A percentile compares a stretch with the other conserved stretches of the same genome.
These are phyloP conservation scores for Fusarium sp. DNA, from an alignment of 2,329 filamentous ascomycete species.

Conservation along the genomic window DNA sequence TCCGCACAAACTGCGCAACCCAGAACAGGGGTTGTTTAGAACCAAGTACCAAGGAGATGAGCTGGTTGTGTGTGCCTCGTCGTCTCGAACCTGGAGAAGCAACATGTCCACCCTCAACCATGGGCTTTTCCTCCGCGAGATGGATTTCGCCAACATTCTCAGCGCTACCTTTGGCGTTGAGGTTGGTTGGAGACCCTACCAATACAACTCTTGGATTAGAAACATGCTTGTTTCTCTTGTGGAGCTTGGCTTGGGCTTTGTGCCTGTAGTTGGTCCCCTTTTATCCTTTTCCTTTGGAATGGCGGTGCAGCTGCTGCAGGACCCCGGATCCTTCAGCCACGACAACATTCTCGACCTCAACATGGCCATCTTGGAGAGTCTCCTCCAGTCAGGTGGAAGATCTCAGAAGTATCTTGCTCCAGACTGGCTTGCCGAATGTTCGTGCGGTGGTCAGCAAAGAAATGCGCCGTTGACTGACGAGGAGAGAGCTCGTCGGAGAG, in stretches of 20 bases:
- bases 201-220: background rate
- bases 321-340: background rate
- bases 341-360: constrained; percentile 7
- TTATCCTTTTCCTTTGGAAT: constrained; percentile 17
- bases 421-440: background rate
- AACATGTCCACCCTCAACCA: fast-evolving
- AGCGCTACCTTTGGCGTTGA: constrained; percentile 21
- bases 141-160: constrained; percentile 11
- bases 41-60: background rate
- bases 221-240: background rate
- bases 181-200: constrained; percentile 15
- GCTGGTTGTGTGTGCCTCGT: background rate
- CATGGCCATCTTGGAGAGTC: background rate
- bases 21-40: fast-evolving
- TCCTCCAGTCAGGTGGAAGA: background rate
- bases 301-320: constrained; percentile 1
- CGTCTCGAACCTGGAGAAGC: background rate
- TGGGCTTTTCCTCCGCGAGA: constrained; percentile 3
- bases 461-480: background rate
- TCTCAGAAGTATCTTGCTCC: constrained; percentile 11
- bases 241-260: background rate
- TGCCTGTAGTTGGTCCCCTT: constrained; percentile 1
- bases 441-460: fast-evolving
- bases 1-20: constrained; percentile 16
- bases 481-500: background rate